Evolutionary conservation across 2,329 filamentous ascomycete species (phyloP), one percentile per base, ranked within the genome.

Genomic region (Penicillium sp.): DNA sequence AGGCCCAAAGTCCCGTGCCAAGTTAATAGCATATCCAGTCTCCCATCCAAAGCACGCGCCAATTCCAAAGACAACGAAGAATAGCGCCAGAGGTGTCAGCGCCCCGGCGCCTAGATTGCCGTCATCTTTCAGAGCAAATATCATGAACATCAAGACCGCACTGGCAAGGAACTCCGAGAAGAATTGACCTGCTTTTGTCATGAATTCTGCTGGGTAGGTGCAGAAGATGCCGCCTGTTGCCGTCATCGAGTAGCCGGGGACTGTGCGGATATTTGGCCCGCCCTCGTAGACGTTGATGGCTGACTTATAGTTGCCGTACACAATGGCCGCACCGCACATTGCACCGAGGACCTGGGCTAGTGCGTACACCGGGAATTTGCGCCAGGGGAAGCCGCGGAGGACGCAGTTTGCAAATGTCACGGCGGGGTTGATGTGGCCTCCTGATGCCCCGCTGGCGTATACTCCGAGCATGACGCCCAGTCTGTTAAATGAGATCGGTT

Each of bases 41-140:
- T 90, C 83, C 86, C 86, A 90, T 7, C 88, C 88, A 64, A 89
- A 90, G 66, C 85, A 87, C 32, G 85, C 84, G 18, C 86, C 87
- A 23, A 90, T 84, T 8, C 86, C 87, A 65, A 90, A 90, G 58
- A 90, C 85, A 46, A 90, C 75, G 72, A 90, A 89, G 73, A 89
- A 88, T 6, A 90, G 72, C 8, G 77, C 82, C 2, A 90, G 72
- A 0, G 86, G 85, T 54, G 82, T 78, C 25, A 85, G 61, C 1
- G 78, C 75, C 0, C 83, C 83, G 2, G 84, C 83, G 4, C 83
- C 84, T 6, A 74, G 57, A 47, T 76, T 76, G 3, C 61, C 59
- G 23, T 75, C 67, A 42, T 77, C 74, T 53, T 86, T 85, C 47
- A 90, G 72, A 0, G 86, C 86, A 65, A 88, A 89, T 46, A 91